A percentile compares a stretch with the other conserved stretches of the same genome.
phyloP scores from a whole-genome alignment of 2,329 filamentous ascomycete genomes.

The Alternaria dauci region DNA sequence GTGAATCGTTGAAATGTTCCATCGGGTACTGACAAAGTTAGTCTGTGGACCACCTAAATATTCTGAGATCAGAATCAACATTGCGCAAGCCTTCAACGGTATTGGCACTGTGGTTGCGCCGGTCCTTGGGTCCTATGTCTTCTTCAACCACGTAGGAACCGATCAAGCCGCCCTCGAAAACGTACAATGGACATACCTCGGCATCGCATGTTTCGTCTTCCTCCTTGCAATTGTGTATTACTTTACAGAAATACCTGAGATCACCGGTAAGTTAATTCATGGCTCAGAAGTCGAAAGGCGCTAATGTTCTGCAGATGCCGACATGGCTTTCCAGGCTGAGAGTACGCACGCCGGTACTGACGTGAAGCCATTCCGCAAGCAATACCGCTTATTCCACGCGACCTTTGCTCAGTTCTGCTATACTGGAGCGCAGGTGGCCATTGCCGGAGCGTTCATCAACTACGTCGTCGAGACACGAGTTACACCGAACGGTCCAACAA shows the following conservation, averaged over 20 bases:
- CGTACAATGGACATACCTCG: constrained; percentile 72
- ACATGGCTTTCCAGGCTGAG: constrained; percentile 64
- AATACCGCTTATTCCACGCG: constrained; percentile 79
- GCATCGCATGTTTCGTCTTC: constrained; percentile 68
- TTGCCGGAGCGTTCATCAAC: constrained; percentile 57
- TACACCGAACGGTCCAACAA: constrained; percentile 36
- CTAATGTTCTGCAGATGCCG: constrained; percentile 41
- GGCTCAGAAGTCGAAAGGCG: not conserved
- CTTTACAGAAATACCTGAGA: constrained; percentile 62
- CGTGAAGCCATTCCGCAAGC: constrained; percentile 63
- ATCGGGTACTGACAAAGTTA: not conserved
- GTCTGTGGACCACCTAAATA: constrained; percentile 68
- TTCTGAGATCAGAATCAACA: constrained; percentile 66
- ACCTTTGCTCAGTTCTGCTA: constrained; percentile 82
- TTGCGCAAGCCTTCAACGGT: constrained; percentile 67
- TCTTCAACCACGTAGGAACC: constrained; percentile 65
- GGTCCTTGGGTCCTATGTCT: constrained; percentile 67
- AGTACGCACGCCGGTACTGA: constrained; percentile 49
- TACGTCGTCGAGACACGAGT: constrained; percentile 60
- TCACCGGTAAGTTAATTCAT: constrained; percentile 53
- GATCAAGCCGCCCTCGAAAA: constrained; percentile 62
- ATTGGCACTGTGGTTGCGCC: constrained; percentile 67
- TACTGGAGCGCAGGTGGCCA: constrained; percentile 73
- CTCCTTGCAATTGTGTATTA: constrained; percentile 66
- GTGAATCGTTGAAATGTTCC: not conserved